These are phyloP conservation scores for Penicillium bovifimosum DNA, from an alignment of 495 filamentous ascomycete genomes.

Conservation along the genomic window DNA sequence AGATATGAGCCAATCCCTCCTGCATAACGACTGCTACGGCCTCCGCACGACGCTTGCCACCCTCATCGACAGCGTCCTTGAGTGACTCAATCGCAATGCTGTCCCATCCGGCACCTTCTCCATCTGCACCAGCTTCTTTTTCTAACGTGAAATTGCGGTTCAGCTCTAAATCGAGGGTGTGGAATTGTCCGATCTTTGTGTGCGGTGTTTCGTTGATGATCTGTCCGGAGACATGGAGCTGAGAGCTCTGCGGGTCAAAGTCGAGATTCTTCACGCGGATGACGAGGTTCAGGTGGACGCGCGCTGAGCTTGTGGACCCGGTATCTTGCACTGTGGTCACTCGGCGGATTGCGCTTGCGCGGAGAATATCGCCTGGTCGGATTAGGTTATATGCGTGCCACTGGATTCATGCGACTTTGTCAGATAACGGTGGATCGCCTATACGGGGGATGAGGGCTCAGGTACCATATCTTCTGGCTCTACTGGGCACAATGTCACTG, in stretches of 20 bases:
- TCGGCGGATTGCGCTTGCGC: conserved; percentile 77
- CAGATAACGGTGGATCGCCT: conserved; percentile 1
- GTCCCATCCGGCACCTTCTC: conserved; percentile 73
- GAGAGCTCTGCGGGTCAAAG: conserved; percentile 79
- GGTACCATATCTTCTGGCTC: conserved; percentile 94
- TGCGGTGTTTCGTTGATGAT: conserved; percentile 79
- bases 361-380: conserved; percentile 68
- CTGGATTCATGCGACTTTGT: conserved; percentile 33
- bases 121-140: conserved; percentile 47
- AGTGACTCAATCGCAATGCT: conserved; percentile 76
- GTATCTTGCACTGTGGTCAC: conserved; percentile 63
- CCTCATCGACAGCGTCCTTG: conserved; percentile 69
- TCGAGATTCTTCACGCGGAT: conserved; percentile 79
- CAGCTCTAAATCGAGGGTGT: conserved; percentile 87
- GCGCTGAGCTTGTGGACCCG: conserved; percentile 66
- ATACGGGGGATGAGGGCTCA: conserved; percentile 4
- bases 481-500: conserved; percentile 74
- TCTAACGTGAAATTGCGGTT: conserved; percentile 81
- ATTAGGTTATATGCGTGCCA: conserved; percentile 98
- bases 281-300: conserved; percentile 71
- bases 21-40: conserved; percentile 91
- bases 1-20: conserved; percentile 88
- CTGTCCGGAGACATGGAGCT: conserved; percentile 78
- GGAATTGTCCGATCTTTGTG: conserved; percentile 77
- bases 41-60: conserved; percentile 63